Evolutionary conservation across 2,329 filamentous ascomycete species (phyloP), one percentile per base, ranked within the genome.

Genomic region (Trichophyton mentagrophytes): DNA sequence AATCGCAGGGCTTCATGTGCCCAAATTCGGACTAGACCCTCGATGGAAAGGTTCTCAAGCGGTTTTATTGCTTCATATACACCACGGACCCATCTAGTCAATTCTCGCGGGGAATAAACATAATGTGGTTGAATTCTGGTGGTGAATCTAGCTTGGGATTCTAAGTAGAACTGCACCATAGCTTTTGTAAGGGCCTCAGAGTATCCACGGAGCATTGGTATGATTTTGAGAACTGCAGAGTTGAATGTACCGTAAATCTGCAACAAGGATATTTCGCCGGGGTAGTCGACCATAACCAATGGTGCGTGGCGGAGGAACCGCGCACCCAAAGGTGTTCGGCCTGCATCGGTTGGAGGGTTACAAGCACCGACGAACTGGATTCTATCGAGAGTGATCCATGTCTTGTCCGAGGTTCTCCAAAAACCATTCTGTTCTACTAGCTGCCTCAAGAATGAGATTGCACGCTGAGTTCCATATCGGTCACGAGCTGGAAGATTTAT

Each of bases 231-330:
- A 49, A 99, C 85, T 8, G 95, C 93, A 60, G 83, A 88, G 72
- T 95, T 99, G 82, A 99, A 99, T 0, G 95, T 97, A 67, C 95
- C 93, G 71, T 99, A 99, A 66, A 99, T 99, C 72, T 99, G 93
- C 66, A 86, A 87, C 42, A 99, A 82, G 2, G 95, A 99, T 49
- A 90, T 80, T 76, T 99, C 90, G 69, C 95, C 93, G 63, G 93
- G 93, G 70, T 99, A 99, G 71, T 99, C 93, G 47, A 99, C 95
- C 95, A 99, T 99, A 75, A 99, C 88, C 60, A 99, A 83, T n/a
- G 93, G 93, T 15, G 93, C 90, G 73, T 99, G 95, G 62, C 95
- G 85, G 66, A 99, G 81, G 83, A 99, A 99, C 67, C 93, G 83
- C 57, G 90, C 85, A 49, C 90, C 93, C 79, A 99, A 86, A 0